phyloP scores from a whole-genome alignment of 164 flowering plant genomes.

The Berberis thunbergii region DNA sequence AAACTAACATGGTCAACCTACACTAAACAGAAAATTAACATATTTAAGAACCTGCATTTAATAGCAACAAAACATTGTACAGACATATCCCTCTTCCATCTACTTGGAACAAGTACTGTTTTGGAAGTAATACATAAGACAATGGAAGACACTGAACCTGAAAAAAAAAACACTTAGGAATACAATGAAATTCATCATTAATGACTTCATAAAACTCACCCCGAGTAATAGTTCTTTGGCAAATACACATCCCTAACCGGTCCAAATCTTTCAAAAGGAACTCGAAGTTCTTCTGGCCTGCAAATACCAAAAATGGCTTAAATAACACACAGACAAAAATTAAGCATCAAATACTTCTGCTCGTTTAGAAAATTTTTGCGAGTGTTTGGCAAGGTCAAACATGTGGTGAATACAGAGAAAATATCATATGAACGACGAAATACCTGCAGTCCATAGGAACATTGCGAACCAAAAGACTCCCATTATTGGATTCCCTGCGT shows the following conservation, averaged over 20 bases:
- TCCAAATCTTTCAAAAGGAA: slow-evolving; percentile 79
- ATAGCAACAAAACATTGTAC: no score
- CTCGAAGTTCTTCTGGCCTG: slow-evolving; percentile 76
- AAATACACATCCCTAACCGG: slow-evolving; percentile 72
- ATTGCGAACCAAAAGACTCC: slow-evolving; percentile 82
- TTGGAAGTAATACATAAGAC: no score
- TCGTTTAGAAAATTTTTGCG: no score
- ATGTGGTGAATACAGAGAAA: no score
- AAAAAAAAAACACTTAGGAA: not conserved
- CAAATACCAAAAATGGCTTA: slow-evolving; percentile 6
- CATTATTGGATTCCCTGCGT: slow-evolving; percentile 46
- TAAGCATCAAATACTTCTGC: no score
- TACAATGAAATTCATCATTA: not conserved
- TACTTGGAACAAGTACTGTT: no score
- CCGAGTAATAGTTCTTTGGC: slow-evolving; percentile 75
- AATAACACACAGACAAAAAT: not conserved
- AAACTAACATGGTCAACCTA: no score
- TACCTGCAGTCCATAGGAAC: slow-evolving; percentile 81
- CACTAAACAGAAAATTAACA: no score
- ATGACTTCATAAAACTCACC: slow-evolving; percentile 34
- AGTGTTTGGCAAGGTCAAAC: not conserved
- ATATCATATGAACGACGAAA: not conserved
- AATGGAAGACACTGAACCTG: no score
- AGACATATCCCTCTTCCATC: no score
- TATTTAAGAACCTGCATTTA: no score